Percentiles rank a stretch among this genome's conserved stretches.
Conservation (phyloP, 345 rosid genomes). For the Microthlaspi erraticum region DNA sequence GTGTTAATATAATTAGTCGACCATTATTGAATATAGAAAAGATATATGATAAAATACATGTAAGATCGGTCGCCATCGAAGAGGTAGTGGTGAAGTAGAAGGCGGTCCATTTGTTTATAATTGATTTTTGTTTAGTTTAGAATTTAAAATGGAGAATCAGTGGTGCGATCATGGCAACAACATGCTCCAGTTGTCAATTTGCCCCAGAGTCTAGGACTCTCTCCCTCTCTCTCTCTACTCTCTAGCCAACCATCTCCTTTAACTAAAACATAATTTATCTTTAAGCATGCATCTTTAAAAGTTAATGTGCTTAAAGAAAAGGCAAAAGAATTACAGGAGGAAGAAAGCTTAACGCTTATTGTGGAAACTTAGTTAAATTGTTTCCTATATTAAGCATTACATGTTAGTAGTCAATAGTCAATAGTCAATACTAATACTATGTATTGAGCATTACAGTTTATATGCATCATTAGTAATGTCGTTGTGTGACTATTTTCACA, state of each 20-base stretch:
- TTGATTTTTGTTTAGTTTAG: not conserved
- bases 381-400: not conserved
- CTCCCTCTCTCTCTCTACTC: slow-evolving; percentile 27
- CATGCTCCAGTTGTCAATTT: slow-evolving; percentile 47
- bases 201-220: slow-evolving; percentile 43
- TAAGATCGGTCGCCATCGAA: slow-evolving; percentile 44
- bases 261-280: slow-evolving; percentile 12
- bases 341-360: not conserved
- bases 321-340: too few species aligned
- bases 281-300: slow-evolving; percentile 41
- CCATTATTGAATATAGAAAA: slow-evolving; percentile 1
- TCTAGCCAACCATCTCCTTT: slow-evolving; percentile 34
- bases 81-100: slow-evolving; percentile 43
- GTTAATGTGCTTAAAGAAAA: slow-evolving; percentile 19
- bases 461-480: too few species aligned
- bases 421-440: not conserved
- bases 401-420: too few species aligned
- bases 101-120: slow-evolving; percentile 26
- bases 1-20: slow-evolving; percentile 8
- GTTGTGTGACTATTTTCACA: not conserved
- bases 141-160: slow-evolving; percentile 19
- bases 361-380: not conserved
- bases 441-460: too few species aligned
- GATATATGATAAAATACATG: slow-evolving; percentile 17
- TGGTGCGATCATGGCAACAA: slow-evolving; percentile 47